A percentile compares a stretch with the other conserved stretches of the same genome.
These are phyloP conservation scores for Claviceps arundinis DNA, from an alignment of 2,329 filamentous ascomycete species.

Conservation along the genomic window DNA sequence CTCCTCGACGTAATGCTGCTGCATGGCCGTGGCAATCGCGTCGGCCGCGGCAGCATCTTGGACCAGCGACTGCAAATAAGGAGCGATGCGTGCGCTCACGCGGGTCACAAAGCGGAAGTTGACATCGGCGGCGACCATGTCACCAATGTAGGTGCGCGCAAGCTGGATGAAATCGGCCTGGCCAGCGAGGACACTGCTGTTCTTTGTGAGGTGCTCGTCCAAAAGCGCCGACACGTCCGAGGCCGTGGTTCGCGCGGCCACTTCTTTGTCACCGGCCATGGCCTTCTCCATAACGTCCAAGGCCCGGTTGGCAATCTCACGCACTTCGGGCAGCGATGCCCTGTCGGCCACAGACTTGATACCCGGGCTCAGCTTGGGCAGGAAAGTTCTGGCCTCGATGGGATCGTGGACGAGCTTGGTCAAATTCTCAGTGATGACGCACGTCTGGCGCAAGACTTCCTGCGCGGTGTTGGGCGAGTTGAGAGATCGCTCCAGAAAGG, in stretches of 20 bases:
- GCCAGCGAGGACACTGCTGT: constrained; percentile 47
- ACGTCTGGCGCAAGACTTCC: constrained; percentile 88
- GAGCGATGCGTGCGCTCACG: constrained; percentile 53
- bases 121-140: constrained; percentile 78
- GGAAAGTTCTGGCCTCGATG: constrained; percentile 83
- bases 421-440: constrained; percentile 93
- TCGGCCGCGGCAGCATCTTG: constrained; percentile 45
- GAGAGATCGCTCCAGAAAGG: constrained; percentile 83
- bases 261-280: constrained; percentile 59
- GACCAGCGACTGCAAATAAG: constrained; percentile 64
- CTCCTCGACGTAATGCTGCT: constrained; percentile 67
- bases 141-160: constrained; percentile 60
- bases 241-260: constrained; percentile 52
- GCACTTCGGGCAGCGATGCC: constrained; percentile 87
- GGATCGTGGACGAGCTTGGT: constrained; percentile 96
- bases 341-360: constrained; percentile 78
- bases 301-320: constrained; percentile 74
- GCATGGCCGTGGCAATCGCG: constrained; percentile 57
- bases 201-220: constrained; percentile 61
- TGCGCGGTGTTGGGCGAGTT: constrained; percentile 85
- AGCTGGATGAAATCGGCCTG: constrained; percentile 51
- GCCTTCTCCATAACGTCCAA: constrained; percentile 83
- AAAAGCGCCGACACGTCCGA: constrained; percentile 66
- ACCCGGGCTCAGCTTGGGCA: constrained; percentile 89
- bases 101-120: constrained; percentile 69